These are phyloP conservation scores for Ophiostoma novo-ulmi DNA, from an alignment of 2,329 filamentous ascomycete species.

Conservation along the genomic window DNA sequence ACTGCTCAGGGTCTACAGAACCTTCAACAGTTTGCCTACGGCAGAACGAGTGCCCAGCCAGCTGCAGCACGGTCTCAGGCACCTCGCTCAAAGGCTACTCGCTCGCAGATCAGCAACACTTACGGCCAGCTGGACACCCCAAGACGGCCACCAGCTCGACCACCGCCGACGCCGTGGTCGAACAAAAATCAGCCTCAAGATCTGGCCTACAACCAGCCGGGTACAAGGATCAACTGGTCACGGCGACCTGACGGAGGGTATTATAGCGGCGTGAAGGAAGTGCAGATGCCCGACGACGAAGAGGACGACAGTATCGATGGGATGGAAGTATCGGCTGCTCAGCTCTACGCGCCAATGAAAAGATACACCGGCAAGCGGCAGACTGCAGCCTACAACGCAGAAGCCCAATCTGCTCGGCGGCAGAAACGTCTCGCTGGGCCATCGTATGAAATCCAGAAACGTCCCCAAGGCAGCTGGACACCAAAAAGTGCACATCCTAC, in stretches of 20 bases:
- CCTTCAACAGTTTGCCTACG: constrained; percentile 13
- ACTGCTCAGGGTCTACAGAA: neutral
- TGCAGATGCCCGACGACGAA: neutral
- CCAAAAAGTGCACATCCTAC: neutral
- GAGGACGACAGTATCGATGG: neutral
- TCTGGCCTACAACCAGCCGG: neutral
- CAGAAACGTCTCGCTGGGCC: neutral
- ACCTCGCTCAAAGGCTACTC: neutral
- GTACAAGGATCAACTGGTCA: constrained; percentile 4
- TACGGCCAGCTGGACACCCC: neutral
- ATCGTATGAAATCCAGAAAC: neutral
- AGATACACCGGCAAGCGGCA: neutral
- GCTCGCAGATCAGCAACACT: neutral
- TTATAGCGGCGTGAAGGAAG: neutral
- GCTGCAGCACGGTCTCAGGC: neutral
- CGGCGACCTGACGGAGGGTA: constrained; percentile 13
- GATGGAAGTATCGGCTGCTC: neutral
- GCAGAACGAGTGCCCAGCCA: neutral
- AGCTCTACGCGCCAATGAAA: neutral
- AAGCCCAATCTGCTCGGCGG: neutral
- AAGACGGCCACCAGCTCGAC: neutral
- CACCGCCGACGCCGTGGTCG: neutral
- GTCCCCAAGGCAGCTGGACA: neutral
- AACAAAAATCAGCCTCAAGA: neutral
- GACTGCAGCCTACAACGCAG: neutral